Conservation (phyloP, 805 yeast genomes). For the Spathaspora arborariae region DNA sequence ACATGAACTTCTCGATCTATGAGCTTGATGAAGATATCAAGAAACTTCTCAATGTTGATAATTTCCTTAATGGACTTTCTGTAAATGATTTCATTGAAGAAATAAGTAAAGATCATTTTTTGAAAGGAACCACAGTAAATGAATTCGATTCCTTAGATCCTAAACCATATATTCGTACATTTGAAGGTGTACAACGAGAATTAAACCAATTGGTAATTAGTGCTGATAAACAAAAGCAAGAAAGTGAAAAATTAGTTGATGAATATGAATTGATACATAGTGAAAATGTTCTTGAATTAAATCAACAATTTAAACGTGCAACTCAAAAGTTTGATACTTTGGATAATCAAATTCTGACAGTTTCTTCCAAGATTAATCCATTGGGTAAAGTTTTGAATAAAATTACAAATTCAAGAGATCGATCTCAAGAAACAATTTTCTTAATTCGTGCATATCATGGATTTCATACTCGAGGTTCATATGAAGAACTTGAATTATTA, state of each 20-base stretch:
- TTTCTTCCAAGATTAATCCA: slow-evolving; percentile 60
- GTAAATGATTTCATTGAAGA: slow-evolving; percentile 80
- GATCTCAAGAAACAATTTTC: slow-evolving; percentile 67
- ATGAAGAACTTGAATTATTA: slow-evolving; percentile 55
- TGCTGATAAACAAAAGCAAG: slow-evolving; percentile 46
- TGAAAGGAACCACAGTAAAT: slow-evolving; percentile 47
- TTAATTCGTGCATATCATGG: slow-evolving; percentile 74
- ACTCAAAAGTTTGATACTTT: slow-evolving; percentile 46
- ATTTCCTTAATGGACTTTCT: slow-evolving; percentile 64
- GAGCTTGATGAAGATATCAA: slow-evolving; percentile 64
- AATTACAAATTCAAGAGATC: slow-evolving; percentile 68
- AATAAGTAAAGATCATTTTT: slow-evolving; percentile 63
- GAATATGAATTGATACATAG: slow-evolving; percentile 65
- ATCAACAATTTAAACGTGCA: slow-evolving; percentile 43
- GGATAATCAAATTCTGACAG: slow-evolving; percentile 51
- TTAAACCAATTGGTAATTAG: slow-evolving; percentile 58
- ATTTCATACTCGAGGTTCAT: slow-evolving; percentile 57
- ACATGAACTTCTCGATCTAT: slow-evolving; percentile 48
- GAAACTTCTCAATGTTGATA: slow-evolving; percentile 52
- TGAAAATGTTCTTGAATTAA: slow-evolving; percentile 55
- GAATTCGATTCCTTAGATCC: slow-evolving; percentile 67
- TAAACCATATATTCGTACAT: slow-evolving; percentile 89
- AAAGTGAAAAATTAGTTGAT: slow-evolving; percentile 55
- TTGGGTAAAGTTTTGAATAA: slow-evolving; percentile 64
- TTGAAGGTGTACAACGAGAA: slow-evolving; percentile 79